Evolutionary conservation across 106 monocot species (phyloP), one percentile per base, ranked within the genome.

Genomic region (Dioscorea alata): DNA sequence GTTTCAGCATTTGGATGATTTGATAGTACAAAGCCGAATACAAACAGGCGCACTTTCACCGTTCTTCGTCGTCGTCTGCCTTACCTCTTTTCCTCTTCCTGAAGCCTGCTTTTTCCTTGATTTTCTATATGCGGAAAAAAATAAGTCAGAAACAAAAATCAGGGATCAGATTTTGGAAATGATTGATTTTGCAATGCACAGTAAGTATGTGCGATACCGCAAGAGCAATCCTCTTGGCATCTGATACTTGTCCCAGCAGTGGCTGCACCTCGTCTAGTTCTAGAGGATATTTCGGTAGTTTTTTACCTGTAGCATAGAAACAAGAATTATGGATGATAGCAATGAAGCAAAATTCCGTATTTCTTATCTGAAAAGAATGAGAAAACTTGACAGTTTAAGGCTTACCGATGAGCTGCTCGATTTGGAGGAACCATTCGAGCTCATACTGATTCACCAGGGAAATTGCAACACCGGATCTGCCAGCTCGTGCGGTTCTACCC

Each of bases 391-490:
- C 28, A 28, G 3, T 28, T 3, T 28, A 28, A 48, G 49, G 14
- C 77, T n/a, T 73, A 95, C 91, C 76, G 16, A 95, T 79, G 18
- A 86, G 88, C 61, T 83, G 64, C 73, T 95, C 94, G 33, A 95
- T 95, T 35, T 76, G 82, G 35, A 80, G 50, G 71, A 76, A 94
- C 85, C 85, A 94, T 68, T 83, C 87, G 7, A 85, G 79, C 50
- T 94, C 94, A 21, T 94, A 94, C 73, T 94, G 94, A 63, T 86
- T 96, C 33, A 96, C 91, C 48, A 96, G 70, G 17, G 95, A 86
- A 17, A 91, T 51, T 5, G 95, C 95, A 49, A 88, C 33, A 18
- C 91, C 95, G 69, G 95, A 88, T 25, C 84, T 71, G 18, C 90
- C 88, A 60, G 88, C 88, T 65, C 88, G 88, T 53, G 91, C 90